Conservation (phyloP, 1,284 basidiomycete genomes). For the Fereydounia khargensis region DNA sequence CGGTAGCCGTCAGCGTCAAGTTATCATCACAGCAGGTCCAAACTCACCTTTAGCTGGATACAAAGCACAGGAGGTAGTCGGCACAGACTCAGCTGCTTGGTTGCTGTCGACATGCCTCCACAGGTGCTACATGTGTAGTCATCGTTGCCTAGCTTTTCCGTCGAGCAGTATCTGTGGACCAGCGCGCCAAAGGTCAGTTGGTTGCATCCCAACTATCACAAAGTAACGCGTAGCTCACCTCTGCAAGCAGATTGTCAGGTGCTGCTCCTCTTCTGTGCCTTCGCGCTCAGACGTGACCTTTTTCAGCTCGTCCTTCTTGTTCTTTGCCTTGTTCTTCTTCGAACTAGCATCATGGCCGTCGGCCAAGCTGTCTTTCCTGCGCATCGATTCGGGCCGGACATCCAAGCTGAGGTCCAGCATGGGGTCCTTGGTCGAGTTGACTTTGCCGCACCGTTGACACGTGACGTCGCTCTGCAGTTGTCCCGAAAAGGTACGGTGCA, state of each 20-base stretch:
- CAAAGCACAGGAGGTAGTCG: constrained; percentile 85
- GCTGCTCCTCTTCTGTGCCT: constrained; percentile 34
- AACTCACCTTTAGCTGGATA: constrained; percentile 85
- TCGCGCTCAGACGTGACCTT: constrained; percentile 15
- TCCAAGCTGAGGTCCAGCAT: constrained; percentile 90
- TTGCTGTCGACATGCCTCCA: constrained; percentile 19
- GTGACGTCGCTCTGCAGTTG: constrained; percentile 82
- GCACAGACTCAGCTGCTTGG: constrained; percentile 76
- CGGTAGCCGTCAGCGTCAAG: not conserved
- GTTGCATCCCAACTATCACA: too few species aligned
- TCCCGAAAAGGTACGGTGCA: constrained; percentile 87
- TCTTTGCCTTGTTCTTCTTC: constrained; percentile 50
- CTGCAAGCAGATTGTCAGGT: constrained; percentile 35
- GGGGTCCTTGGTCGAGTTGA: constrained; percentile 78
- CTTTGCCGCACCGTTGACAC: constrained; percentile 72
- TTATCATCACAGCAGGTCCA: not conserved
- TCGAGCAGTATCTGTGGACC: constrained; percentile 43
- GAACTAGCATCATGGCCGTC: not conserved
- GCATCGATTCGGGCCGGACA: constrained; percentile 59
- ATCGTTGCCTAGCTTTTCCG: constrained; percentile 44
- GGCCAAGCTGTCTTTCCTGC: constrained; percentile 3
- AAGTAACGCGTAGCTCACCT: too few species aligned
- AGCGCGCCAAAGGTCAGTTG: too few species aligned
- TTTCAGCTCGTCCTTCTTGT: constrained; percentile 19
- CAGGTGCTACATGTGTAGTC: constrained; percentile 62